Base-by-base conservation (phyloP, 306 rosid species). In the Lupinus albus region DNA sequence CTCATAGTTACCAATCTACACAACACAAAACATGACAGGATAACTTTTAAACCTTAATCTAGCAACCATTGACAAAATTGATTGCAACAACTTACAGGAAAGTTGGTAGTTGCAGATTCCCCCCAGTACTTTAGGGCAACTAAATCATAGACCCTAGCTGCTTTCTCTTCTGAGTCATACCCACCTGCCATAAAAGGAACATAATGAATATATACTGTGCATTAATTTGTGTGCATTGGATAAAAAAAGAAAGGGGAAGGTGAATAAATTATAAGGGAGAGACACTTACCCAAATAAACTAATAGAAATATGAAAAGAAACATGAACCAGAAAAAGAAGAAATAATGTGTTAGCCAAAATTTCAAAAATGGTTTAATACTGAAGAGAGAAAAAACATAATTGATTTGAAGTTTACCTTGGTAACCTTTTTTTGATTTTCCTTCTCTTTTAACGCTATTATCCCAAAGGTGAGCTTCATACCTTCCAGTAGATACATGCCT, bases 71-170 rank as follows among this genome's bases (percentile, higher is more conserved):
- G 44, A 11, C 8, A 16, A 45, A 44, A 2, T 0, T 32, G 4
- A 28, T 14, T 8, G 25, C 30, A 38, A 10, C 5, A 57, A 35
- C 81, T 54, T 56, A 88, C 95, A 11, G 88, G 95, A 67, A 88
- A 88, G 68, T 87, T 87, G 56, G 94, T 87, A 7, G 88, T 85
- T 7, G 97, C 88, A 38, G 97, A 78, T 32, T 92, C 81, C 18
- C 97, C 97, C 97, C 97, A 91, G 73, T 91, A 91, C 61, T 91
- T 91, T 1, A 91, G 82, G 57, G 97, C 97, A 42, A 95, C 96
- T 75, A 91, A 84, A 83, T 91, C 97, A 61, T 88, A 88, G 8
- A 95, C 87, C 80, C 96, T 88, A 12, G 96, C 97, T 51, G 97
- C 97, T 62, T 91, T 91, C 64, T 91, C 96, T 83, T 91, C 97